Evolutionary conservation across 2,329 filamentous ascomycete species (phyloP).

Genomic region (Colletotrichum sp.): DNA sequence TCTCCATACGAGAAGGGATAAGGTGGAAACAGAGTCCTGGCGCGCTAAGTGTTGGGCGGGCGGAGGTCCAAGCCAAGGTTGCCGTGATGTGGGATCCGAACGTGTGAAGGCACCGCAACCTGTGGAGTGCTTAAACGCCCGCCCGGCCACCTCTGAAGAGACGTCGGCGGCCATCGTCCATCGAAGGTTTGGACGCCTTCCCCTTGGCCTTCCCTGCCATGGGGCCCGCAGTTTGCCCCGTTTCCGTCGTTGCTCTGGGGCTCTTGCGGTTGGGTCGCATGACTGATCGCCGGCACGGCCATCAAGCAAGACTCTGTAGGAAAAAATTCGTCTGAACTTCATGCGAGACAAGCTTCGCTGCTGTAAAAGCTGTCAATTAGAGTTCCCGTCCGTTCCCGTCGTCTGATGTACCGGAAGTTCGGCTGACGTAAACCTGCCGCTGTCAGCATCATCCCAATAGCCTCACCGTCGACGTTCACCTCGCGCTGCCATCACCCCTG

Average conservation of each 20-base stretch:
- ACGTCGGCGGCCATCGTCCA: background rate
- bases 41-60: background rate
- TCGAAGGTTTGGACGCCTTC: background rate
- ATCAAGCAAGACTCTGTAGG: background rate
- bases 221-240: background rate
- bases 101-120: background rate
- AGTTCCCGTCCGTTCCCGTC: background rate
- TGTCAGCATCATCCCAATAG: slow-evolving; percentile 4
- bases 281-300: background rate
- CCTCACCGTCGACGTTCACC: background rate
- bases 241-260: background rate
- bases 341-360: background rate
- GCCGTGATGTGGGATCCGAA: slow-evolving; percentile 6
- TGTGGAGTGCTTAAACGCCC: background rate
- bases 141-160: background rate
- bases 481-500: background rate
- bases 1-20: background rate
- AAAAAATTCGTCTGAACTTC: background rate
- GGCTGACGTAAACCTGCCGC: background rate
- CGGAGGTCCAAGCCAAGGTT: background rate
- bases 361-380: background rate
- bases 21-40: background rate
- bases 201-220: background rate
- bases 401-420: background rate
- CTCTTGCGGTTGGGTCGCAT: background rate